Base-by-base conservation (phyloP, 140 eudicot genomes). In the Cichorium intybus region DNA sequence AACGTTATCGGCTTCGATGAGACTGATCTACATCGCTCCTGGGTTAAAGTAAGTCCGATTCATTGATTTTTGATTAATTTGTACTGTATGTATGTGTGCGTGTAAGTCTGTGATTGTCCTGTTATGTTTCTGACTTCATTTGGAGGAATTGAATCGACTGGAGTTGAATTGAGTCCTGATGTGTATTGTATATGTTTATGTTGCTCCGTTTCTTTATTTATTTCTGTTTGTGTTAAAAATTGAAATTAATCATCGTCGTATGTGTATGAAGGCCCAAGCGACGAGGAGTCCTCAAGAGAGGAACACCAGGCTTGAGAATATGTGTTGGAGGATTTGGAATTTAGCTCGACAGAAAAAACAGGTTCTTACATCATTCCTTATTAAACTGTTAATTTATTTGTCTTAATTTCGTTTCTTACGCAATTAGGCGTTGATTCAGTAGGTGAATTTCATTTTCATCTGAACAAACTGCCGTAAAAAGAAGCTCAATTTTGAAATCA, bases 271-370 rank as follows among this genome's bases (percentile, higher is more conserved):
- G 99, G 99, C 99, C 5, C 95, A 86, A 82, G 99, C 99, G 49
- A 94, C 99, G 8, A 74, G 95, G 87, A 86, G 99, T 74, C 99
- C 99, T 0, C 89, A 93, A 72, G 99, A 93, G 90, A 93, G 99
- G 88, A 93, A 93, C 68, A 93, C 99, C 4, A 78, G 99, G 80
- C 81, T 94, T 65, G 99, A 94, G 82, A 94, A 94, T 60, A 89
- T 94, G 99, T 89, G 99, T 57, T 94, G 99, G 99, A 75, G 99
- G 82, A 93, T 93, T 78, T 93, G 99, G 99, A 93, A 93, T 82
- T 78, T 93, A 85, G 99, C 99, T 77, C 90, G 99, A 56, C 99
- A 94, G 86, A 94, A 94, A 68, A 94, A 89, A 76, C 97, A 89
- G 99, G 99, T 88, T 48, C 27, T 12, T 16, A 35, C 43, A 12